Base-by-base conservation (phyloP, 306 rosid genomes). In the Nissolia schottii region DNA sequence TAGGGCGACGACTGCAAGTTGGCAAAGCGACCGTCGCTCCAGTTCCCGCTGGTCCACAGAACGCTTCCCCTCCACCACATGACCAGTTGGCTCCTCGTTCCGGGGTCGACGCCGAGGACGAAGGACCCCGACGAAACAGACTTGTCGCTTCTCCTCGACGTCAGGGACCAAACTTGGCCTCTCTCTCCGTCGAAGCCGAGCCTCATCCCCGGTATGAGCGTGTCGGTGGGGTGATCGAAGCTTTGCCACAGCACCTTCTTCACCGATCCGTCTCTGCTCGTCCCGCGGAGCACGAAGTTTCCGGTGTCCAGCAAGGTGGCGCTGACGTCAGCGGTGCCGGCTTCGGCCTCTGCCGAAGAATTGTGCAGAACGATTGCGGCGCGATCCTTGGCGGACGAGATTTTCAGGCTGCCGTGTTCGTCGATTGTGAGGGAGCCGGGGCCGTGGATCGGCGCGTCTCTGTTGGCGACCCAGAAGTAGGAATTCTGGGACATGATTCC, bases 371-470 rank as follows among this genome's bases (percentile, higher is more conserved):
- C 24, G 6, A 63, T 22, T 38, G 53, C 22, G 35, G 35, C 13
- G 14, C 40, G 43, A 11, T 8, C 53, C 22, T 0, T 24, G 32
- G 1, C 29, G n/a, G 59, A 66, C 28, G 29, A 3, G 19, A 66
- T 48, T 66, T 66, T 66, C 3, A 66, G 13, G 59, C 29, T 66
- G 7, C 59, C 59, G 48, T 5, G 6, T 48, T 66, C 29, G 12
- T 66, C 72, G 13, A 66, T 66, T 18, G 72, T 48, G 59, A 48
- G 72, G 29, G 48, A 24, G 18, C 72, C 59, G 18, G 72, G 58
- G n/a, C 43, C 54, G 6, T 48, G 45, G 72, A 66, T 66, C 48
- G 72, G 72, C 34, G 5, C 48, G 5, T 66, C 72, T 49, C 72
- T 66, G 15, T 66, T 66, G 31, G 59, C 72, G 18, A 66, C 20